Evolutionary conservation across 1,284 basidiomycete genomes (phyloP), one percentile per base, ranked within the genome.

Genomic region (Fomitopsis schrenkii): DNA sequence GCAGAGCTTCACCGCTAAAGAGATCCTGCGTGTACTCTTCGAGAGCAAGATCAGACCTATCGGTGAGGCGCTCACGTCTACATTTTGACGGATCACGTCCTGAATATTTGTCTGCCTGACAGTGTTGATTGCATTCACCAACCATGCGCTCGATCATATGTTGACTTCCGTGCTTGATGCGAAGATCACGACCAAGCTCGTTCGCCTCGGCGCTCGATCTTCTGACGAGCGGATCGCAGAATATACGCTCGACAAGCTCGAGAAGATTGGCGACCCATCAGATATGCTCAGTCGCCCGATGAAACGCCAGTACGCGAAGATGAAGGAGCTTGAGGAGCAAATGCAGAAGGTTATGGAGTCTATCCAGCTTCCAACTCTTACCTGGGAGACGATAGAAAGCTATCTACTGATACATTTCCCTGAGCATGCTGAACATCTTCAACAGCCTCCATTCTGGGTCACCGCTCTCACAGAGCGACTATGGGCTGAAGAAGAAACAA

Each of bases 121-220:
- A 63, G 76, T 90, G 9, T 76, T 91, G 74, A 87, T 91, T 44
- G 86, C 87, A 0, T 89, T 84, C 71, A 91, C 90, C 0, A 92
- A 93, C 66, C 90, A 92, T 61, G 88, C 90, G 0, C 77, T 92
- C 0, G 89, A 93, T 63, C 86, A 91, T 63, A 81, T 91, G 72
- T 74, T 91, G 5, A 75, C 76, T 5, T 83, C 83, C 0, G 78
- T 90, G 1, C 74, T 90, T 2, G 84, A 91, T 63, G 81, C 80
- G 0, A 71, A 72, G 0, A 88, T 92, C 59, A 90, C 88, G 0
- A 71, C 75, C 1, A 79, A 83, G 48, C 77, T 92, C 33, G 81
- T 90, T 7, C 83, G 90, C 1, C 75, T 91, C 5, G 90, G 90
- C 0, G 79, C 83, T 19, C 78, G 84, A 4, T 82, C 84, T 2